Evolutionary conservation across 768 basidiomycete genomes (phyloP).

Genomic region (Coprinopsis strossmayeri): DNA sequence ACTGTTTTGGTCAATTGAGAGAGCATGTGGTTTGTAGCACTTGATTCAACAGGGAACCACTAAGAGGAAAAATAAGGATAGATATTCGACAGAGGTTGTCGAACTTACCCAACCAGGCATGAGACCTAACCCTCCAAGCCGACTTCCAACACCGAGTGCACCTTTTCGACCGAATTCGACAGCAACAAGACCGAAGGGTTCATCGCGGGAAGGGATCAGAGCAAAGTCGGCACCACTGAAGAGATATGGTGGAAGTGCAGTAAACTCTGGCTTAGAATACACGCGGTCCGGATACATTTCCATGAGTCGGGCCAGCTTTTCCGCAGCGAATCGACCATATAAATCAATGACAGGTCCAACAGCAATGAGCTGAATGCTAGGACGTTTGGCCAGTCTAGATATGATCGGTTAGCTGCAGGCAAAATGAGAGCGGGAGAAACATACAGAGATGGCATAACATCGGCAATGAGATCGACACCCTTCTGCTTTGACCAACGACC

Average conservation of each 20-base stretch:
- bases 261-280: constrained; percentile 96
- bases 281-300: constrained; percentile 93
- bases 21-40: constrained; percentile 87
- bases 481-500: constrained; percentile 99
- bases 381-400: constrained; percentile 72
- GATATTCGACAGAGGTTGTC: background rate
- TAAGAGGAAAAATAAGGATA: constrained; percentile 21
- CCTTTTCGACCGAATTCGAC: constrained; percentile 97
- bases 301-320: constrained; percentile 90
- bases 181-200: constrained; percentile 92
- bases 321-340: constrained; percentile 92
- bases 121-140: constrained; percentile 88
- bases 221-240: constrained; percentile 96
- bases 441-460: constrained; percentile 86
- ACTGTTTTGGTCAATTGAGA: constrained; percentile 93
- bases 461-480: constrained; percentile 95
- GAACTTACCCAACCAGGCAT: constrained; percentile 94
- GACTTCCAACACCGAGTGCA: constrained; percentile 91
- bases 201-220: constrained; percentile 91
- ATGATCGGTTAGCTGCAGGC: constrained; percentile 6
- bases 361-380: constrained; percentile 79
- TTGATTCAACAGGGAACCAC: constrained; percentile 98
- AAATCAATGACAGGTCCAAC: constrained; percentile 95
- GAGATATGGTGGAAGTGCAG: constrained; percentile 84
- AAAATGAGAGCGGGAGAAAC: constrained; percentile 23